Conservation (phyloP, 176 grass and related monocot species). For the Elaeis guineensis region DNA sequence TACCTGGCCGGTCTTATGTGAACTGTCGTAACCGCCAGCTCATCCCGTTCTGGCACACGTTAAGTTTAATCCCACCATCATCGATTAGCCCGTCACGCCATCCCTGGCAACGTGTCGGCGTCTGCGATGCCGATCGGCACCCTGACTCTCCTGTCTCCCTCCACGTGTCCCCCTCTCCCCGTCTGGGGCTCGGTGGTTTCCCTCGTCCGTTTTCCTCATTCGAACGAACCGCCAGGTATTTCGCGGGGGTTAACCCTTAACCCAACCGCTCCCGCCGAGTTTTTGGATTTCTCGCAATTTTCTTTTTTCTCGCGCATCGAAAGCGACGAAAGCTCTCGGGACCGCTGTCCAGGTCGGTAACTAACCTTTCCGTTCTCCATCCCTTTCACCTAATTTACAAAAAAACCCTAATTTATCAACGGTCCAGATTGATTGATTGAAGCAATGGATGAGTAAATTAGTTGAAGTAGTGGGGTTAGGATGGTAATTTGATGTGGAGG, state of each 20-base stretch:
- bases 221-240: constrained; percentile 11
- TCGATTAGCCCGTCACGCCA: constrained; percentile 14
- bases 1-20: neutral
- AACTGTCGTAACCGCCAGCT: constrained; percentile 7
- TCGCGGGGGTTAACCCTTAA: too few relatives aligned
- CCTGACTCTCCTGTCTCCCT: accelerated
- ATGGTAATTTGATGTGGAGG: neutral
- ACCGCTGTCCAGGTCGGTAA: too few relatives aligned
- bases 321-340: too few relatives aligned
- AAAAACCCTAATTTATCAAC: neutral
- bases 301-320: too few relatives aligned
- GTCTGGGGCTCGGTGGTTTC: constrained; percentile 10
- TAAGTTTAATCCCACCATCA: neutral
- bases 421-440: too few relatives aligned
- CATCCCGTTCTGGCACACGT: neutral
- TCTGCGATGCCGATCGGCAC: neutral
- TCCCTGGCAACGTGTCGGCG: constrained; percentile 7
- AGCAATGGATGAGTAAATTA: neutral
- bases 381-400: neutral
- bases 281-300: too few relatives aligned
- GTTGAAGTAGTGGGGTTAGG: neutral
- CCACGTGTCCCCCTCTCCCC: constrained; percentile 7
- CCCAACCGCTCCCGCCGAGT: too few relatives aligned
- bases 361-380: too few relatives aligned
- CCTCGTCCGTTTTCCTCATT: neutral